Evolutionary conservation across 2,329 filamentous ascomycete genomes (phyloP), one percentile per base, ranked within the genome.

Genomic region (Sordariomycetes sp.): DNA sequence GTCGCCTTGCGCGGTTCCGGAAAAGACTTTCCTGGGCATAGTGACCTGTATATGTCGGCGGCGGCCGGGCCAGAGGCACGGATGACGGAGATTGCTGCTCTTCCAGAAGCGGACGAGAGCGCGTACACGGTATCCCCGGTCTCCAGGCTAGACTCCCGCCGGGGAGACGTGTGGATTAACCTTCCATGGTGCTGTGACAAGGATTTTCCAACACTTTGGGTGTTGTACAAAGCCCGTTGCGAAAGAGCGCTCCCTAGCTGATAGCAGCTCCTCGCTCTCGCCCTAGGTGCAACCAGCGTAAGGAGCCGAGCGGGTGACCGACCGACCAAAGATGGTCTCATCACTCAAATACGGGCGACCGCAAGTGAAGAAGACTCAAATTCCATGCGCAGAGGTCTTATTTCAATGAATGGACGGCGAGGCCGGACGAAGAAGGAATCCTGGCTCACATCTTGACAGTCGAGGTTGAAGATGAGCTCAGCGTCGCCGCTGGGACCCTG

Each of bases 41-140:
- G 63, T 2, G 69, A 68, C 42, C 66, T 65, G 61, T 81, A 82
- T 34, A 83, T 69, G 77, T 81, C 28, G 24, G 54, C 15, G n/a
- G 80, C 92, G 52, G 84, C 82, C 32, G 87, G 79, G 0, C 94
- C 94, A 4, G 94, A 96, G 28, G 96, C 77, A 15, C 94, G 83
- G 56, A 97, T 84, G 39, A 97, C 85, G 1, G 92, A 92, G 67
- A 99, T 96, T 1, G 90, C 94, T 51, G 90, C 90, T 66, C 84
- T 84, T 1, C 92, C 94, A 12, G 86, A 76, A 0, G 89, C 90
- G 0, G 91, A 95, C 0, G 92, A 96, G 1, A 97, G 74, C 0
- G 94, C 94, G 69, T 95, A 97, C 56, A 99, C 95, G 1, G 92
- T 97, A 58, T 81, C 77, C 64, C 74, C 65, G 8, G 22, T 34